These are phyloP conservation scores for Fonsecaea pugnacius DNA, from an alignment of 2,329 filamentous ascomycete species.

Conservation along the genomic window DNA sequence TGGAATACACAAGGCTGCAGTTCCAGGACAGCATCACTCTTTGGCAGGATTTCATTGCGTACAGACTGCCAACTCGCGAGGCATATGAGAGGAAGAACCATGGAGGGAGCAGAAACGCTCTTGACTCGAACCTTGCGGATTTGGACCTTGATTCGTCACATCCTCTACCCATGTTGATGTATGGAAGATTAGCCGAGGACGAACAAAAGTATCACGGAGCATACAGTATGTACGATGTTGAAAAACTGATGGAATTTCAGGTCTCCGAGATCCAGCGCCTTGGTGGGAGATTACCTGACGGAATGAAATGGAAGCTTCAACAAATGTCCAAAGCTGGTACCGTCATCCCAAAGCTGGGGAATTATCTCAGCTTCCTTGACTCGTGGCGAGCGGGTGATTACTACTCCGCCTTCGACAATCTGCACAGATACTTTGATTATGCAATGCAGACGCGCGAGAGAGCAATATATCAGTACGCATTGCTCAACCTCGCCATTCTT, in stretches of 20 bases:
- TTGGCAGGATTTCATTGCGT: slow-evolving; percentile 82
- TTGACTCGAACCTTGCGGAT: slow-evolving; percentile 66
- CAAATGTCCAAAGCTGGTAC: slow-evolving; percentile 58
- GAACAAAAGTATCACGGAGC: slow-evolving; percentile 37
- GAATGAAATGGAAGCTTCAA: slow-evolving; percentile 72
- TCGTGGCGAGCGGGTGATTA: slow-evolving; percentile 91
- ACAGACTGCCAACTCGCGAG: slow-evolving; percentile 73
- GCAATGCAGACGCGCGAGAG: slow-evolving; percentile 84
- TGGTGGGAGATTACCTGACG: slow-evolving; percentile 75
- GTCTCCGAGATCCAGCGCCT: slow-evolving; percentile 84
- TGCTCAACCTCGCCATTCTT: slow-evolving; percentile 89
- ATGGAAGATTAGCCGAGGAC: slow-evolving; percentile 52
- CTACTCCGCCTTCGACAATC: slow-evolving; percentile 82
- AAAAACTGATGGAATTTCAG: slow-evolving; percentile 82
- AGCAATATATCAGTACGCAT: slow-evolving; percentile 89
- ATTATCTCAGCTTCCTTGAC: slow-evolving; percentile 73
- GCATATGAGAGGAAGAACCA: slow-evolving; percentile 62
- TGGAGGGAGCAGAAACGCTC: slow-evolving; percentile 52
- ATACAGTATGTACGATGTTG: slow-evolving; percentile 75
- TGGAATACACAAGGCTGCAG: slow-evolving; percentile 79
- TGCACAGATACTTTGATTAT: slow-evolving; percentile 97
- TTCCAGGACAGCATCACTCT: slow-evolving; percentile 78
- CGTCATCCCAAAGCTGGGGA: slow-evolving; percentile 36
- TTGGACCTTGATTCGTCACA: slow-evolving; percentile 60
- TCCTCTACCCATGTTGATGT: slow-evolving; percentile 56